Base-by-base conservation (phyloP, 2,329 filamentous ascomycete genomes). In the Monosporascus sp. region DNA sequence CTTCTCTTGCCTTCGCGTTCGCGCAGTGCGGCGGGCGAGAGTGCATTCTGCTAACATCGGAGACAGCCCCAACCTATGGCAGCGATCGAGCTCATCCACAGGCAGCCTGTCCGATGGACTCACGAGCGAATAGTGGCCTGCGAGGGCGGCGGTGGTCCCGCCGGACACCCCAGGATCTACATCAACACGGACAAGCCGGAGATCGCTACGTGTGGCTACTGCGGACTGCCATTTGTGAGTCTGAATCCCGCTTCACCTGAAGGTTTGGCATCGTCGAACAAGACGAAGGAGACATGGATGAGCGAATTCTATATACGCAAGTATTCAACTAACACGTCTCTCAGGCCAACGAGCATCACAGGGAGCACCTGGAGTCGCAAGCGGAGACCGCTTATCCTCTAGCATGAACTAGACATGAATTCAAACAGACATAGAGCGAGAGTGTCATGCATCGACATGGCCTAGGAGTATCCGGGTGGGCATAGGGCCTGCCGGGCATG, bases 131-230 rank as follows among this genome's bases (percentile, higher is more conserved):
- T 89, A 48, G 93, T 95, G 50, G 85, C 86, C 45, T 99, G 94
- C 70, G 92, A 97, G 66, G 94, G 94, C 54, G 94, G 93, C 55
- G 92, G 92, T 62, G 94, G 93, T 46, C 87, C 92, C 35, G 77
- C 89, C 52, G 94, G 94, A 44, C 94, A 99, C 72, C 94, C 94
- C 49, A 84, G 84, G 67, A 88, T 99, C 74, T 99, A 91, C 72
- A 99, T 99, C 82, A 99, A 99, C 76, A 87, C 89, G 61, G 94
- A 99, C 75, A 97, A 97, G 80, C 89, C 94, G 44, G 86, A 97
- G 78, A 96, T 99, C 65, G 84, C 84, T 73, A 78, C 79, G 70
- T 99, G 94, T 79, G 87, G 82, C 67, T 99, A 99, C 78, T 99
- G 94, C 70, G 94, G 94, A 51, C 71, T 94, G 61, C 94, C 94